A percentile compares a stretch with the other conserved stretches of the same genome.
Evolutionary conservation across 2,329 filamentous ascomycete genomes (phyloP).

Genomic region (Paramyrothecium roridum): DNA sequence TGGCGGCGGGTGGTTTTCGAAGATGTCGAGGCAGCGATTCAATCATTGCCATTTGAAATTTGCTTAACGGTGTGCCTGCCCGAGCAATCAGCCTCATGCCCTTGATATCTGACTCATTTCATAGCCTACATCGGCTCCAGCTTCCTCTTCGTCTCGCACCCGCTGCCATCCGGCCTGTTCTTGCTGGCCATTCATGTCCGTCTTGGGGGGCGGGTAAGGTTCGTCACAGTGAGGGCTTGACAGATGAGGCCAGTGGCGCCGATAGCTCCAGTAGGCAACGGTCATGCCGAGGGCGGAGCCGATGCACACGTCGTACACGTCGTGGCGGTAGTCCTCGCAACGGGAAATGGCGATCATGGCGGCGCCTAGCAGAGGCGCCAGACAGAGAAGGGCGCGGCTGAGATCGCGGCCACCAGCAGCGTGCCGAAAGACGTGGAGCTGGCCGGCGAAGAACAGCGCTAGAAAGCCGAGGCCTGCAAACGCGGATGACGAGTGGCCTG

Average conservation of each 20-base stretch:
- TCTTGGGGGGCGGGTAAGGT: constrained; percentile 49
- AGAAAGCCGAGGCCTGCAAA: constrained; percentile 78
- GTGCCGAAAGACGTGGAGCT: constrained; percentile 55
- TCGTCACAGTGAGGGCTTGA: constrained; percentile 51
- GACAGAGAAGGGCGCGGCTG: constrained; percentile 52
- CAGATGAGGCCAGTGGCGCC: constrained; percentile 59
- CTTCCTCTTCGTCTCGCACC: constrained; percentile 53
- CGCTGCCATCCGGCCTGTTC: constrained; percentile 33
- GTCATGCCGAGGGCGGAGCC: constrained; percentile 58
- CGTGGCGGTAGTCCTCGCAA: constrained; percentile 68
- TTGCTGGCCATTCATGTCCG: constrained; percentile 19
- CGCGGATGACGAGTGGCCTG: constrained; percentile 74
- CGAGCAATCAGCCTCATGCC: constrained; percentile 14
- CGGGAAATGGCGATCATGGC: constrained; percentile 66
- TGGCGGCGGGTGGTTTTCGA: too few species aligned
- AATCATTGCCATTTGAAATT: too few species aligned
- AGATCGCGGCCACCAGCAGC: constrained; percentile 46
- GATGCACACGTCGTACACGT: constrained; percentile 65
- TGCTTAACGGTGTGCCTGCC: neutral
- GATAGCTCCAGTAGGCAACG: constrained; percentile 64
- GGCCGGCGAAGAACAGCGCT: constrained; percentile 66
- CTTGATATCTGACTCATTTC: constrained; percentile 26
- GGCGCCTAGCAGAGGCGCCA: constrained; percentile 59
- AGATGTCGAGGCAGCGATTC: too few species aligned
- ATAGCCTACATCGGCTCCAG: constrained; percentile 34